A percentile compares a stretch with the other conserved stretches of the same genome.
Conservation (phyloP, 2,329 filamentous ascomycete genomes). For the Aureobasidium leucospermi region DNA sequence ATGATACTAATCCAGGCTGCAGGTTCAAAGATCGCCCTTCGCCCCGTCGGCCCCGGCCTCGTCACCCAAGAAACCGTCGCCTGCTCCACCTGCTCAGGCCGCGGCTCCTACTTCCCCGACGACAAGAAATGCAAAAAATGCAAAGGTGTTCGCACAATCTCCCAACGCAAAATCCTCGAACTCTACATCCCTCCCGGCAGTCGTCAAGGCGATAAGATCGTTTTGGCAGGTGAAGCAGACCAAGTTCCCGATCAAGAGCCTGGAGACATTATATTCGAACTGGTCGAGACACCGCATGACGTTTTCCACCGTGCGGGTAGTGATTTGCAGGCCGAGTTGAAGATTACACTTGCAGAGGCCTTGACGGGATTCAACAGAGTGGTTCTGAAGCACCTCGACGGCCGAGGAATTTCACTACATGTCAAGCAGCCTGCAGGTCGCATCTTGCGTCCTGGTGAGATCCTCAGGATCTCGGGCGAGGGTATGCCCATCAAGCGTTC, state of each 20-base stretch:
- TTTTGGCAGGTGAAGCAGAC: conserved; percentile 88
- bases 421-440: conserved; percentile 66
- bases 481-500: conserved; percentile 91
- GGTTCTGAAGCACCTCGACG: conserved; percentile 87
- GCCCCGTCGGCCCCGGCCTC: conserved; percentile 78
- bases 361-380: conserved; percentile 84
- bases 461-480: conserved; percentile 79
- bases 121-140: conserved; percentile 99
- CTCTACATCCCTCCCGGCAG: conserved; percentile 87
- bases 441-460: conserved; percentile 73
- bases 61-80: conserved; percentile 71
- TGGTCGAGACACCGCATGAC: conserved; percentile 75
- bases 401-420: conserved; percentile 75
- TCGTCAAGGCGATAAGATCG: conserved; percentile 75
- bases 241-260: conserved; percentile 83
- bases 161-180: conserved; percentile 90
- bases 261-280: conserved; percentile 85
- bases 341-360: conserved; percentile 75
- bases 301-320: conserved; percentile 74
- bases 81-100: conserved; percentile 77
- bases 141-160: conserved; percentile 81
- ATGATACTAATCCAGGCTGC: neutral
- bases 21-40: conserved; percentile 67
- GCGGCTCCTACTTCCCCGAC: conserved; percentile 82
- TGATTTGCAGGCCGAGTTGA: conserved; percentile 75